phyloP scores from a whole-genome alignment of 2,329 filamentous ascomycete genomes.

The Paracoccidioides brasiliensis region DNA sequence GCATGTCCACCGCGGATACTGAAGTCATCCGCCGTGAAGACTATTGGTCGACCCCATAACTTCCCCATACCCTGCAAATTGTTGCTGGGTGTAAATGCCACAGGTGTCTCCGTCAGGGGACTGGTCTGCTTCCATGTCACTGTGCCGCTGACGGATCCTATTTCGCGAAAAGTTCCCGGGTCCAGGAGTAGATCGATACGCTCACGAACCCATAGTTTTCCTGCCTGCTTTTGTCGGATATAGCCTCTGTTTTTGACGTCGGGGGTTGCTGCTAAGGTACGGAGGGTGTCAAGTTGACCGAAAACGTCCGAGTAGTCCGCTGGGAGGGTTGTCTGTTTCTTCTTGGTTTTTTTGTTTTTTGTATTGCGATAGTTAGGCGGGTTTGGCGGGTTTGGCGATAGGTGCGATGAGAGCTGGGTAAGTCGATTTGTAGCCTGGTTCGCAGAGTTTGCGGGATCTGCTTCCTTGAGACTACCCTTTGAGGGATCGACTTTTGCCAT shows the following conservation, averaged over 20 bases:
- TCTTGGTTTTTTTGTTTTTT: conserved; percentile 19
- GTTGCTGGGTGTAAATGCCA: conserved; percentile 45
- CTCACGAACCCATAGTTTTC: conserved; percentile 54
- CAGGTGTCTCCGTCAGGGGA: conserved; percentile 28
- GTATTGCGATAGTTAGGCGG: conserved; percentile 16
- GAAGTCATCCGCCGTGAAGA: conserved; percentile 54
- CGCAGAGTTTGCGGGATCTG: background rate
- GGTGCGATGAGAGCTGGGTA: conserved; percentile 36
- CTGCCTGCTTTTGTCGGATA: conserved; percentile 48
- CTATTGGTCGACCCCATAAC: conserved; percentile 40
- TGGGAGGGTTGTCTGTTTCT: conserved; percentile 30
- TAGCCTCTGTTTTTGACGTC: conserved; percentile 44
- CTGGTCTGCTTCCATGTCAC: conserved; percentile 42
- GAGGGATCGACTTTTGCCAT: conserved; percentile 5
- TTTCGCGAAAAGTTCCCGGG: conserved; percentile 42
- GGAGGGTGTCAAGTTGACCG: conserved; percentile 41
- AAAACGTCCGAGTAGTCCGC: conserved; percentile 51
- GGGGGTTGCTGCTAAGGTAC: conserved; percentile 42
- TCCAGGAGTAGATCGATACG: conserved; percentile 48
- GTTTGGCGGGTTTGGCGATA: conserved; percentile 15
- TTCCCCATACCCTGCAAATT: conserved; percentile 49
- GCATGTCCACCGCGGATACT: conserved; percentile 51
- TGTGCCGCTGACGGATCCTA: conserved; percentile 47
- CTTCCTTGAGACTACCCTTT: background rate
- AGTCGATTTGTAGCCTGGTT: conserved; percentile 32